phyloP scores from a whole-genome alignment of 2,329 filamentous ascomycete species.

The Xylariaceae sp. region DNA sequence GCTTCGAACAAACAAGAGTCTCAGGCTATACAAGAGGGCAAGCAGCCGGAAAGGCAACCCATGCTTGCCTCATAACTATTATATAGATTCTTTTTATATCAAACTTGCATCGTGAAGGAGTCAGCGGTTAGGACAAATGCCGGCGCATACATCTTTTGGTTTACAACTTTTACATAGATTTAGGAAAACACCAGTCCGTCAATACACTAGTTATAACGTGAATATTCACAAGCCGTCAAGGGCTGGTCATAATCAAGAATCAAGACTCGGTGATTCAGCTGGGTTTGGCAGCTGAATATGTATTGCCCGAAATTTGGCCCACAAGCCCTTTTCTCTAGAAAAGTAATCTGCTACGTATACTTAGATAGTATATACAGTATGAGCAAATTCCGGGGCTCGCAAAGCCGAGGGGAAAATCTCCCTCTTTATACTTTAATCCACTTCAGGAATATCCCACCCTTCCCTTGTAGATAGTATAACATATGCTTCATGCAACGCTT shows the following conservation, averaged over 20 bases:
- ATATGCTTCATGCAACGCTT: neutral
- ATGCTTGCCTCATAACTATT: conserved; percentile 38
- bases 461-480: neutral
- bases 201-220: conserved; percentile 2
- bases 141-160: conserved; percentile 5
- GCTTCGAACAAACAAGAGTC: conserved; percentile 15
- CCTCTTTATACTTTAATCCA: neutral
- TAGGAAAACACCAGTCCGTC: conserved; percentile 1
- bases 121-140: conserved; percentile 2
- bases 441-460: neutral
- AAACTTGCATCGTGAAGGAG: conserved; percentile 4
- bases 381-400: neutral
- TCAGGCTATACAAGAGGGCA: conserved; percentile 18
- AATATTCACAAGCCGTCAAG: neutral
- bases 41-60: conserved; percentile 35
- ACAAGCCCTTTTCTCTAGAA: neutral
- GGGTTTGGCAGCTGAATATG: neutral
- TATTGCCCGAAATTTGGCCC: neutral
- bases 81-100: conserved; percentile 8
- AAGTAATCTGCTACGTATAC: too few relatives aligned
- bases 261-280: neutral
- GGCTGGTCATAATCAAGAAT: neutral
- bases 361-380: conserved; percentile 12
- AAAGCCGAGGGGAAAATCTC: neutral
- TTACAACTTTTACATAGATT: conserved; percentile 10